Evolutionary conservation across 768 basidiomycete genomes (phyloP).

Genomic region (Ramaria rubella): DNA sequence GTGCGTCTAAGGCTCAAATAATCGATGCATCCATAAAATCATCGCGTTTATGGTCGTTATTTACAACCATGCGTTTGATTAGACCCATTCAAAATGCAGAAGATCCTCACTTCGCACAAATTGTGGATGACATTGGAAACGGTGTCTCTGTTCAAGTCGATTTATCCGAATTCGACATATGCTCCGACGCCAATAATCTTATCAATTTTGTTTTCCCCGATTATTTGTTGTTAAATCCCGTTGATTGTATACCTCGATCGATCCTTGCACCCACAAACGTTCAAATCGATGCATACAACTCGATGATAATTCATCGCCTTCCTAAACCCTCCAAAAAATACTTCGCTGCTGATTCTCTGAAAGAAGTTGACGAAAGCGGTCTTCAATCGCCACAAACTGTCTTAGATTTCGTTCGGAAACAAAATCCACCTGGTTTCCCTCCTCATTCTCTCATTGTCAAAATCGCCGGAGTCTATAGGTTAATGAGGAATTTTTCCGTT

Average conservation of each 20-base stretch:
- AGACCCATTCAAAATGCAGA: conserved; percentile 32
- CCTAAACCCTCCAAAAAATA: conserved; percentile 20
- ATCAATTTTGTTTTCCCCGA: conserved; percentile 25
- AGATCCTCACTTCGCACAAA: conserved; percentile 29
- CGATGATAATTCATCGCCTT: conserved; percentile 23
- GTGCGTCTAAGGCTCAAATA: conserved; percentile 24
- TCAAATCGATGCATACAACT: conserved; percentile 32
- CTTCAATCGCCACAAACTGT: conserved; percentile 11
- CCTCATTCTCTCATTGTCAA: too few relatives aligned
- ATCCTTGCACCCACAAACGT: conserved; percentile 35
- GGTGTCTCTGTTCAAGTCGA: conserved; percentile 21
- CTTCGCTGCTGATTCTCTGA: conserved; percentile 21
- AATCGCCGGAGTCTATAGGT: too few relatives aligned
- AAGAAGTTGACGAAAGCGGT: conserved; percentile 17
- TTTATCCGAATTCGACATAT: conserved; percentile 19
- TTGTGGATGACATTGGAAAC: conserved; percentile 36
- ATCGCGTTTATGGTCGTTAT: conserved; percentile 28
- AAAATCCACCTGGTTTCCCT: too few relatives aligned
- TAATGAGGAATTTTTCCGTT: too few relatives aligned
- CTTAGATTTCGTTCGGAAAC: too few relatives aligned
- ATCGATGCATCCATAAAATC: conserved; percentile 32
- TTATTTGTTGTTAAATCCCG: conserved; percentile 21
- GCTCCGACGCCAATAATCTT: conserved; percentile 14
- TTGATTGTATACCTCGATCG: conserved; percentile 21
- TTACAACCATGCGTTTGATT: conserved; percentile 23